These are phyloP conservation scores for Haematococcus lacustris DNA, from an alignment of 139 green algal genomes.

Conservation along the genomic window DNA sequence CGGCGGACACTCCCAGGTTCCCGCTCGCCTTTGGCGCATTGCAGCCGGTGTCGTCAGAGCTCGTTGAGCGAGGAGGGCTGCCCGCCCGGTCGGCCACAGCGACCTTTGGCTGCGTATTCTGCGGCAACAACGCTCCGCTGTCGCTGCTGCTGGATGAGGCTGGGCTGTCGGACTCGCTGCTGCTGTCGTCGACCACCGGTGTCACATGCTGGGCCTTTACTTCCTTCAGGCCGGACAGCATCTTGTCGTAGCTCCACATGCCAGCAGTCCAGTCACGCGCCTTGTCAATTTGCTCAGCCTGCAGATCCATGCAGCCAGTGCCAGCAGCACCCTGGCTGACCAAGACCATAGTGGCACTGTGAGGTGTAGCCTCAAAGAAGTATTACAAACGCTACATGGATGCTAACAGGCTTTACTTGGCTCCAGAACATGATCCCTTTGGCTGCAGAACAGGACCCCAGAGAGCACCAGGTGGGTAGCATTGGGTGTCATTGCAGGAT, in stretches of 20 bases:
- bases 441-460: too few species aligned
- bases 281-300: constrained; percentile 45
- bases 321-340: neutral
- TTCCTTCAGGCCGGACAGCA: constrained; percentile 63
- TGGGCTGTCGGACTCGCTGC: neutral
- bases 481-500: neutral
- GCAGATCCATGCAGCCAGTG: neutral
- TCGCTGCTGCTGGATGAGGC: constrained; percentile 6
- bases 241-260: constrained; percentile 64
- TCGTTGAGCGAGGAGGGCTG: constrained; percentile 14
- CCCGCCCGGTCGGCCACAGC: neutral
- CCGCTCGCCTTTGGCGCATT: neutral
- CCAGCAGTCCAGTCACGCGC: constrained; percentile 59
- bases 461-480: too few species aligned
- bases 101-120: too few species aligned
- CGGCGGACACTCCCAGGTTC: constrained; percentile 8
- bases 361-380: too few species aligned
- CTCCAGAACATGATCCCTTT: too few species aligned
- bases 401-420: too few species aligned
- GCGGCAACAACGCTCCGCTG: constrained; percentile 3
- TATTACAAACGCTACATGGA: too few species aligned
- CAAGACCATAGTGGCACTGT: too few species aligned
- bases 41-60: neutral
- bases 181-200: constrained; percentile 7
- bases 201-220: constrained; percentile 13